Conservation (phyloP, 176 grass and related monocot species). For the Microstegium vimineum region DNA sequence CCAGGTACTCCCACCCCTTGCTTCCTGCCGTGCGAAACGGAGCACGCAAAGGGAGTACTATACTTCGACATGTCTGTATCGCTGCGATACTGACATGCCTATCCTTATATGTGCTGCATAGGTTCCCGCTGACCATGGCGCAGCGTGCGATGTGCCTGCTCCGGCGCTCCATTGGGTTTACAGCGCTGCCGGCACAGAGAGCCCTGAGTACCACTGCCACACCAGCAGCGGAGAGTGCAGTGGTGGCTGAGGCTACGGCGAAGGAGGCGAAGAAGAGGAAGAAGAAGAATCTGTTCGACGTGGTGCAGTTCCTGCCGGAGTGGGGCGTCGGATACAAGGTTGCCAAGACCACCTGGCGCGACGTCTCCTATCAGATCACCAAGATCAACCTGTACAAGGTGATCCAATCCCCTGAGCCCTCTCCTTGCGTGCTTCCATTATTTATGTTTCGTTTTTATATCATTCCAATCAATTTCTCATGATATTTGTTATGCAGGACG, state of each 20-base stretch:
- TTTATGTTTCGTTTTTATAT: neutral
- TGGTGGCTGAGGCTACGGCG: neutral
- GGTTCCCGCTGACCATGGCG: neutral
- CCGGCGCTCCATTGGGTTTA: constrained; percentile 21
- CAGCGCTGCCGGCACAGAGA: constrained; percentile 8
- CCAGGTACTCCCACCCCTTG: neutral
- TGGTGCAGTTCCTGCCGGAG: constrained; percentile 77
- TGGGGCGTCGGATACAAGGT: constrained; percentile 91
- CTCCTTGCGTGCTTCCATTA: neutral
- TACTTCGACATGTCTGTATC: too few relatives aligned
- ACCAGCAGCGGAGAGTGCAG: neutral
- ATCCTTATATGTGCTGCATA: neutral
- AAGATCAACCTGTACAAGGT: constrained; percentile 99
- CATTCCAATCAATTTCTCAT: neutral
- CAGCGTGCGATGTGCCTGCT: constrained; percentile 26
- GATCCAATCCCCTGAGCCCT: neutral
- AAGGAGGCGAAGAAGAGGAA: constrained; percentile 51
- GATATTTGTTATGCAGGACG: constrained; percentile 46
- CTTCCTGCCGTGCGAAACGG: too few relatives aligned
- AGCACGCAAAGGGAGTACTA: too few relatives aligned
- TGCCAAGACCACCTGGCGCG: constrained; percentile 88
- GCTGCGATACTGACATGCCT: too few relatives aligned
- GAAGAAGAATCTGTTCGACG: constrained; percentile 93
- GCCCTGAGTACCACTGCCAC: constrained; percentile 26
- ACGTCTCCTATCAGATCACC: constrained; percentile 85